Evolutionary conservation across 352 stramenopile species (phyloP), one percentile per base, ranked within the genome.

Genomic region (Phytophthora brassicae): DNA sequence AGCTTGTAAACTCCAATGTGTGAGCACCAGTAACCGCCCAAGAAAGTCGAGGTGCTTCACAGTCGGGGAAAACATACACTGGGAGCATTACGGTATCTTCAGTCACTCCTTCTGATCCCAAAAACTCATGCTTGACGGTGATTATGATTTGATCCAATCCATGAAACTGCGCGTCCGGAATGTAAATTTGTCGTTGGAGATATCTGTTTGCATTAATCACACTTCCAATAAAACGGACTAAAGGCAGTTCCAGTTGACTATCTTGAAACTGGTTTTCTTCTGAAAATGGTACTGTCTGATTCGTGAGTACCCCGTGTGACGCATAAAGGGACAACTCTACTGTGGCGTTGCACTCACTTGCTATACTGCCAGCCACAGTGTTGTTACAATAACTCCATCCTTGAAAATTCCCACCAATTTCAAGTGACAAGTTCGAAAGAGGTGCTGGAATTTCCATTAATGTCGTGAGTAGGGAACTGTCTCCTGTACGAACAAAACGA

Each of bases 141-240:
- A 81, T 39, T 20, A 77, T 36, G 13, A 85, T 56, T 33, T 76
- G 45, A 22, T 81, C 75, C n/a, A 65, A 63, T 7, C 73, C 73
- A 17, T 77, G 62, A 52, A 81, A 82, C 17, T 74, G 67, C 13
- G 46, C 43, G 16, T 53, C 36, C 6, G 75, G 75, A 33, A 46
- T 24, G 36, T 79, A 85, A 14, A 38, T 5, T 46, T 77, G 49
- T n/a, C 26, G 36, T 14, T 38, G 36, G 19, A 85, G 41, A 19
- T 66, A 60, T 2, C 0, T 23, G 17, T 64, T 72, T 22, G 70
- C 43, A 9, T 56, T 20, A 3, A 7, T 31, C 0, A 47, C 43
- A 23, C 13, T 45, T n/a, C 62, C 62, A 61, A 17, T 48, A 14
- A 66, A 70, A 44, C 42, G 48, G 23, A 44, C 38, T 33, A 58